phyloP scores from a whole-genome alignment of 176 grass and related monocot genomes.

The Panicum miliaceum region DNA sequence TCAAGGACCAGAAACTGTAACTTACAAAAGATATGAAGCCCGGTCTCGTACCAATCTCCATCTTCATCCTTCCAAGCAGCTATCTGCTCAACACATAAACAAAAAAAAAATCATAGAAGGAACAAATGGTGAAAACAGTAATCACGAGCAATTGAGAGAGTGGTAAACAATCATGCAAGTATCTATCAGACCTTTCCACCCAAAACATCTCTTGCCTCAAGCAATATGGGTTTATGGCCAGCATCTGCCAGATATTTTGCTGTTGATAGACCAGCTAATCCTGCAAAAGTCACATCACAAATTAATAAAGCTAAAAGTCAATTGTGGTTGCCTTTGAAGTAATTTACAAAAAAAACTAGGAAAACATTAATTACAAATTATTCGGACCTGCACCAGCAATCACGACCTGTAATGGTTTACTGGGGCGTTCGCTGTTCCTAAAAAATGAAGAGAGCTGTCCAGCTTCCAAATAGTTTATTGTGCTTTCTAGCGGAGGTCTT shows the following conservation, averaged over 20 bases:
- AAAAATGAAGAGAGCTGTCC: slow-evolving; percentile 85
- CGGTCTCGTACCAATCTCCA: slow-evolving; percentile 98
- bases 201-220: slow-evolving; percentile 96
- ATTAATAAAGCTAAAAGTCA: slow-evolving; percentile 24
- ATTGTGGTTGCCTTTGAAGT: not conserved
- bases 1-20: slow-evolving; percentile 6
- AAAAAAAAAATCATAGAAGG: slow-evolving; percentile 15
- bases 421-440: slow-evolving; percentile 54
- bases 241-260: slow-evolving; percentile 97
- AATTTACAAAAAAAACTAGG: not conserved
- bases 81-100: slow-evolving; percentile 51
- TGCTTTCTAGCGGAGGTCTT: slow-evolving; percentile 79
- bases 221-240: slow-evolving; percentile 89
- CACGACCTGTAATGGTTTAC: slow-evolving; percentile 76
- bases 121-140: slow-evolving; percentile 27
- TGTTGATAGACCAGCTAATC: slow-evolving; percentile 88
- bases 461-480: slow-evolving; percentile 85
- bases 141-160: slow-evolving; percentile 16
- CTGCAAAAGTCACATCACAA: slow-evolving; percentile 52
- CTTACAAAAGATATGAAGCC: slow-evolving; percentile 99
- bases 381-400: slow-evolving; percentile 91
- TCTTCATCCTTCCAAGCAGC: slow-evolving; percentile 98
- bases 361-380: slow-evolving; percentile 29
- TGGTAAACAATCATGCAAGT: slow-evolving; percentile 29
- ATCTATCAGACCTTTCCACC: slow-evolving; percentile 79